Evolutionary conservation across 371 early-diverging fungal species (phyloP).

Genomic region (Batkoa obscura): DNA sequence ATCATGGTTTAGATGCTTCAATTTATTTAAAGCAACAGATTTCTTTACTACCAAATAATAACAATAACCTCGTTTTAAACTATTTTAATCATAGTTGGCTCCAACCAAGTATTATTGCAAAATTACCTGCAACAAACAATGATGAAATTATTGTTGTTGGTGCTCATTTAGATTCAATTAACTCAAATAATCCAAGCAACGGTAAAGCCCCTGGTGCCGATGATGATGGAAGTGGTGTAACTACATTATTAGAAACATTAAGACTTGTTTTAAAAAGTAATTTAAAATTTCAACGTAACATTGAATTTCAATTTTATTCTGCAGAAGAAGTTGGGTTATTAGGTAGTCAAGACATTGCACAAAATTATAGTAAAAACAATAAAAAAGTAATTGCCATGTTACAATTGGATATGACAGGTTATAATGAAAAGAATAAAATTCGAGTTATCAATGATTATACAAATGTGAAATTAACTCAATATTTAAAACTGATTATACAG

Average conservation of each 20-base stretch:
- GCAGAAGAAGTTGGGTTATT: conserved; percentile 78
- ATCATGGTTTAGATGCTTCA: background rate
- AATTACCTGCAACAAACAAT: conserved; percentile 35
- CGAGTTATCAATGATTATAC: conserved; percentile 68
- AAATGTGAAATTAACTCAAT: conserved; percentile 37
- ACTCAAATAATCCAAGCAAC: conserved; percentile 55
- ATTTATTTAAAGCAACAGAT: background rate
- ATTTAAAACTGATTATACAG: conserved; percentile 27
- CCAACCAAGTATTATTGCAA: conserved; percentile 39
- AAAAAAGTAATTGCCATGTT: conserved; percentile 51
- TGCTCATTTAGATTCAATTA: conserved; percentile 85
- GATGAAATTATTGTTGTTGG: conserved; percentile 58
- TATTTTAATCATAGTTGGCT: conserved; percentile 48
- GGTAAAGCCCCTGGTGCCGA: conserved; percentile 72
- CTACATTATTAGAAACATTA: conserved; percentile 74
- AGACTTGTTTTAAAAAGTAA: conserved; percentile 40
- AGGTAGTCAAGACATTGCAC: conserved; percentile 72
- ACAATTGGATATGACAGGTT: conserved; percentile 69
- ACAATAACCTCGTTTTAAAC: conserved; percentile 32
- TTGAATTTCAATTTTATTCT: conserved; percentile 93
- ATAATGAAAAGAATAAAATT: conserved; percentile 37
- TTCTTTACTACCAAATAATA: conserved; percentile 11
- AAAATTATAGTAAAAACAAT: conserved; percentile 31
- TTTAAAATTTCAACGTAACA: conserved; percentile 58
- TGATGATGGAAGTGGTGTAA: conserved; percentile 80